Base-by-base conservation (phyloP, 768 basidiomycete species). In the Tricholoma matsutake region DNA sequence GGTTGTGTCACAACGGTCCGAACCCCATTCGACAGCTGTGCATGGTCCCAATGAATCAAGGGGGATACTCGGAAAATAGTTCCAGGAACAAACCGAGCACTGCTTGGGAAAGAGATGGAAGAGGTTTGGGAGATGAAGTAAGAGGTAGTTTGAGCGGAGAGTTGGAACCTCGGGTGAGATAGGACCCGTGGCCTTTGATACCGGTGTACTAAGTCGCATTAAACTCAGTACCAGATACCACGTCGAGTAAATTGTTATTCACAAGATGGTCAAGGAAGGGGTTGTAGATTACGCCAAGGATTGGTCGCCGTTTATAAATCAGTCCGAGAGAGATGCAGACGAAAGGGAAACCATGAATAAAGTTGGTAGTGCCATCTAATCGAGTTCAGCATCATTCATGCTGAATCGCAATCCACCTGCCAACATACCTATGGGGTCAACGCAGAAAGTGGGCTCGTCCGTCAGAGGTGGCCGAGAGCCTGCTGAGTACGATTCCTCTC, bases 401-500 rank as follows among this genome's bases (percentile, higher is more conserved):
- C 29, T 37, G 20, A 29, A 45, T 22, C 32, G 6, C 41, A 1
- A 11, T 6, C 43, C 14, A 18, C 14, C 2, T 31, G 20, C 13
- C 22, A 1, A 68, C 80, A 58, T 65, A 88, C 91, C 95, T 60
- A 97, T 96, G 32, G 96, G 96, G 72, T 98, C 96, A 47, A 96
- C 92, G 68, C 96, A 97, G 78, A 91, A 99, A 0, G 96, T 98
- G 4, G 95, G 94, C 31, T 86, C 87, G 67, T 97, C 91, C 1
- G 92, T 93, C 59, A 96, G 74, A 10, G 86, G 80, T 18, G 81
- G 80, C 31, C 84, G 80, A 60, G 80, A 72, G n/a, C 92, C 92
- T 4, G 88, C 81, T 8, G 92, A 86, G 66, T 90, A 95, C 0
- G 91, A 91, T 76, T 98, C 96, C 71, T 99, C 96, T 59, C 96